Conservation (phyloP, 352 stramenopile genomes). For the Globisporangium apiculatum region DNA sequence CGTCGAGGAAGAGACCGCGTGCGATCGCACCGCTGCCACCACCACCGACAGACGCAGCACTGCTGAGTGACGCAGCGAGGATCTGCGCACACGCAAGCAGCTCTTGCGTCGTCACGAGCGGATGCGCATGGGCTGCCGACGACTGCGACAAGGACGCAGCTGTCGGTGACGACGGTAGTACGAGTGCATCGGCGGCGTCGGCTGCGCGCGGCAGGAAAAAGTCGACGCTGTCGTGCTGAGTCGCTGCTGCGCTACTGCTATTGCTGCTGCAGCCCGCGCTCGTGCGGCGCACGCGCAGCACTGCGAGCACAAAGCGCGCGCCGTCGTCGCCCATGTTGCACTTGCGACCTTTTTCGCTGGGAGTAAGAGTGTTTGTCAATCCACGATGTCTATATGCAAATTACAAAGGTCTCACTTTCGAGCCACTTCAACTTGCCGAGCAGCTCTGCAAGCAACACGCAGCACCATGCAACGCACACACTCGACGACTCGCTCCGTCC, state of each 20-base stretch:
- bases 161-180: background rate
- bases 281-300: constrained; percentile 18
- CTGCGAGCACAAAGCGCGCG: constrained; percentile 8
- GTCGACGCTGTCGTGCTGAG: constrained; percentile 20
- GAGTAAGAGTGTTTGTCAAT: too few species aligned
- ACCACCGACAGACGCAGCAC: constrained; percentile 1
- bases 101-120: constrained; percentile 11
- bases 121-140: background rate
- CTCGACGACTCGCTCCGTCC: background rate
- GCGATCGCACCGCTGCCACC: constrained; percentile 9
- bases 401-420: background rate
- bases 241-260: background rate
- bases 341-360: background rate
- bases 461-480: background rate
- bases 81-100: constrained; percentile 19
- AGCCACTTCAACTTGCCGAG: background rate
- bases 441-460: background rate
- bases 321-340: background rate
- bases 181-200: background rate
- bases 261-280: constrained; percentile 7
- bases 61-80: constrained; percentile 18
- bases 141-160: background rate
- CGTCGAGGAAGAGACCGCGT: constrained; percentile 10
- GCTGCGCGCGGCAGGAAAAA: constrained; percentile 10
- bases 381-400: background rate